Evolutionary conservation across 139 green algal genomes (phyloP), one percentile per base, ranked within the genome.

Genomic region (Haematococcus sp.): DNA sequence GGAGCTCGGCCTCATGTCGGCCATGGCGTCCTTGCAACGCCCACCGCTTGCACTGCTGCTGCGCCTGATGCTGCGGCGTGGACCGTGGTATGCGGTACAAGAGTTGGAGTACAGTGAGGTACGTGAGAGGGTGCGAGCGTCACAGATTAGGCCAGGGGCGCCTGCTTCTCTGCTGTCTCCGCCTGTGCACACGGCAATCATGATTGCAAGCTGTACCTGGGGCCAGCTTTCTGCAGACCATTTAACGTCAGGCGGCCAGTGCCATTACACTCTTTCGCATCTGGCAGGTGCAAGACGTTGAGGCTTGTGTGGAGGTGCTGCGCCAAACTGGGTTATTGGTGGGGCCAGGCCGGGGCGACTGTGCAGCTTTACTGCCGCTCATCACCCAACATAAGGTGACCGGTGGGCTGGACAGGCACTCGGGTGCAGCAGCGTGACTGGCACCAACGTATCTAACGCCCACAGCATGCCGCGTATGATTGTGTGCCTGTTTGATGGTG

Each of bases 41-140:
- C 52, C 33, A 1, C 3, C 73, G 3, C 35, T 60, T 25, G 59
- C 44, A 49, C 73, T 78, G 58, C 71, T 78, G 51, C 73, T 78
- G 63, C 64, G 64, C 20, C 63, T 78, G 63, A 31, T 46, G 63
- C 64, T 78, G 51, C 63, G 73, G 11, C 20, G 25, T 0, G 52
- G 63, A 0, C 64, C 73, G 33, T 78, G 51, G 51, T 73, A 68
- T 59, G 44, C 63, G n/a, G 22, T 68, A 19, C 28, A 65, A n/a
- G 58, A 40, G n/a, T 68, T 59, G 44, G 43, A 13, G 22, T 68
- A 19, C 28, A 65, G 58, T 9, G 28, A 19, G 25, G 58, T 65
- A 40, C 58, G 28, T 22, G 58, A 34, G 25, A n/a, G 30, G 58
- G 25, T 3, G 58, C 28, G 25, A 30, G 23, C 25, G 25, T 28